These are phyloP conservation scores for Quercus aquifolioides DNA, from an alignment of 306 rosid genomes.

Conservation along the genomic window DNA sequence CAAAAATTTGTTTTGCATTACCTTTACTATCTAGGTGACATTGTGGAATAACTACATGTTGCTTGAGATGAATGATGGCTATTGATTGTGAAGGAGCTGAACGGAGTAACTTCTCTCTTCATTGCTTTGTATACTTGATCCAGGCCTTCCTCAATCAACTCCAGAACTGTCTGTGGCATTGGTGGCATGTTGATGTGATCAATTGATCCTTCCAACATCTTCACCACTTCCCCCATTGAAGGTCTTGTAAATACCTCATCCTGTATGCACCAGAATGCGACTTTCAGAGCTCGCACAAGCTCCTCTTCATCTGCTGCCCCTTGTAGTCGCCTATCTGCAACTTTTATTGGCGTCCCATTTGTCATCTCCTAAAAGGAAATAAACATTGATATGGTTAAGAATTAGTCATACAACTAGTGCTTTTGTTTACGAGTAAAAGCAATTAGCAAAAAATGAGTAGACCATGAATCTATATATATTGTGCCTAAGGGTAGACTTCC, in stretches of 20 bases:
- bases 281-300: constrained; percentile 63
- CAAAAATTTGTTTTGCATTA: neutral
- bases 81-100: constrained; percentile 73
- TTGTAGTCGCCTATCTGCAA: constrained; percentile 67
- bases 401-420: neutral
- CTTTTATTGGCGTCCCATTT: constrained; percentile 54
- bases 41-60: constrained; percentile 78
- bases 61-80: constrained; percentile 81
- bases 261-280: constrained; percentile 95
- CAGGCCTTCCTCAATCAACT: constrained; percentile 81
- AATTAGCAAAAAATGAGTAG: neutral
- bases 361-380: constrained; percentile 54
- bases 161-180: constrained; percentile 88
- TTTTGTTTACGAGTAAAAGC: neutral
- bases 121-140: constrained; percentile 78
- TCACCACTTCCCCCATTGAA: constrained; percentile 91
- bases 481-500: no score
- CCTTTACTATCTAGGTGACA: constrained; percentile 79
- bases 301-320: constrained; percentile 83
- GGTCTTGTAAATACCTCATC: constrained; percentile 84
- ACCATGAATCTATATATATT: no score
- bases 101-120: constrained; percentile 77
- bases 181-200: constrained; percentile 64
- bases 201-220: constrained; percentile 72
- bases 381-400: constrained; percentile 8